Percentiles rank a stretch among this genome's conserved stretches.
Evolutionary conservation across 768 basidiomycete genomes (phyloP).

Genomic region (Cantharellus cinnabarinus): DNA sequence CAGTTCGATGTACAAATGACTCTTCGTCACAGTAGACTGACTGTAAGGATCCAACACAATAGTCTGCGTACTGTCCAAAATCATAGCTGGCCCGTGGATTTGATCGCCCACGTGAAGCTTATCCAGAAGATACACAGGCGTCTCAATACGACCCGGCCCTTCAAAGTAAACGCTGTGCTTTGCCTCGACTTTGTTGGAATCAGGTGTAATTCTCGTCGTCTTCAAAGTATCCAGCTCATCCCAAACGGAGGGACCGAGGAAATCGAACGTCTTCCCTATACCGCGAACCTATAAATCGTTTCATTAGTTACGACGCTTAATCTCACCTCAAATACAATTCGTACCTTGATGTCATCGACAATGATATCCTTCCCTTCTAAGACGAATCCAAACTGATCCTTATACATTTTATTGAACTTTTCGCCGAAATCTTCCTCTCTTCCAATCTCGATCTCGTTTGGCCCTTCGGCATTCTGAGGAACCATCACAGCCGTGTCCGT

Average conservation of each 20-base stretch:
- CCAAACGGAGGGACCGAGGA: slow-evolving; percentile 60
- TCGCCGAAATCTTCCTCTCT: slow-evolving; percentile 45
- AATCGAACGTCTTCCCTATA: slow-evolving; percentile 76
- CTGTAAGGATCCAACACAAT: slow-evolving; percentile 70
- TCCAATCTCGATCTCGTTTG: slow-evolving; percentile 83
- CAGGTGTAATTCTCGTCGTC: slow-evolving; percentile 19
- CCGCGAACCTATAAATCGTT: slow-evolving; percentile 42
- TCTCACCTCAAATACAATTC: neutral
- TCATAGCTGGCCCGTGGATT: slow-evolving; percentile 73
- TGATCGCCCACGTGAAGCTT: slow-evolving; percentile 46
- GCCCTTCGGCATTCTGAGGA: slow-evolving; percentile 50
- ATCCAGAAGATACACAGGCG: slow-evolving; percentile 60
- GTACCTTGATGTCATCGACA: slow-evolving; percentile 79
- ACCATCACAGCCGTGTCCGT: slow-evolving; percentile 90
- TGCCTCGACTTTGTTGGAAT: slow-evolving; percentile 1
- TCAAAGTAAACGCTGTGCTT: slow-evolving; percentile 66
- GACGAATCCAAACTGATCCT: slow-evolving; percentile 78
- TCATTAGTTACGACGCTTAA: neutral
- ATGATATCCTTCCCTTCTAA: slow-evolving; percentile 65
- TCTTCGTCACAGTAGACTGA: slow-evolving; percentile 42
- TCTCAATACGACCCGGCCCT: slow-evolving; percentile 48
- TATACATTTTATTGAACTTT: slow-evolving; percentile 66
- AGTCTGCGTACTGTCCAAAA: slow-evolving; percentile 90
- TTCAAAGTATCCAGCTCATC: slow-evolving; percentile 41
- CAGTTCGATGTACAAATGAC: slow-evolving; percentile 39